These are phyloP conservation scores for Chaetomium globosum DNA, from an alignment of 2,329 filamentous ascomycete species.

Conservation along the genomic window DNA sequence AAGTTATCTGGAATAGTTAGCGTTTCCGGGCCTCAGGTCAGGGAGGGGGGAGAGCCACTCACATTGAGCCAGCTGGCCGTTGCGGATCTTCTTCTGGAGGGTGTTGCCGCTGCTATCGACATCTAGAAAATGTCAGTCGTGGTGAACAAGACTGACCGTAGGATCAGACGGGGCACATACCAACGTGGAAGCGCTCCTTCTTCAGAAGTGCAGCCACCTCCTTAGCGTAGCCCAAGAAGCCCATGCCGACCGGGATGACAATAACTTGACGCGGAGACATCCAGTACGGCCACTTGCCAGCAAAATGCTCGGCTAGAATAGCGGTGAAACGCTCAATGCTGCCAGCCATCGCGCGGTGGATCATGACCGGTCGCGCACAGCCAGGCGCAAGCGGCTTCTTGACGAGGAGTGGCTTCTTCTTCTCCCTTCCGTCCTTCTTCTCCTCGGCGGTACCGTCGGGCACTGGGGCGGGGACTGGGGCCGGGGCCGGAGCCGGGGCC, in stretches of 20 bases:
- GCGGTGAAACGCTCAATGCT: constrained; percentile 66
- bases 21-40: neutral
- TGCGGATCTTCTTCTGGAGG: constrained; percentile 87
- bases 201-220: constrained; percentile 72
- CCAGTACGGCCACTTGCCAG: constrained; percentile 89
- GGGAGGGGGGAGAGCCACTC: constrained; percentile 58
- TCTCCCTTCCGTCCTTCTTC: constrained; percentile 42
- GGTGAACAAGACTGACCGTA: neutral
- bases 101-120: constrained; percentile 75
- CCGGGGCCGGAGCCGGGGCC: constrained; percentile 28
- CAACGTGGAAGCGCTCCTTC: constrained; percentile 68
- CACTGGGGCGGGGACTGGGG: constrained; percentile 32
- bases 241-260: constrained; percentile 75
- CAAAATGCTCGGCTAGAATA: constrained; percentile 82
- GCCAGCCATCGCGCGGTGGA: constrained; percentile 81
- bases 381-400: constrained; percentile 64
- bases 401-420: constrained; percentile 47
- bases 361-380: constrained; percentile 81
- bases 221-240: constrained; percentile 71
- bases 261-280: constrained; percentile 79
- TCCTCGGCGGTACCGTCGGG: constrained; percentile 39
- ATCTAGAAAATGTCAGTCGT: constrained; percentile 42
- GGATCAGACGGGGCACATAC: constrained; percentile 25
- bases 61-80: constrained; percentile 77
- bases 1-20: constrained; percentile 34